Evolutionary conservation across 164 flowering plant genomes (phyloP), one percentile per base, ranked within the genome.

Genomic region (Magnolia kwangsiensis): DNA sequence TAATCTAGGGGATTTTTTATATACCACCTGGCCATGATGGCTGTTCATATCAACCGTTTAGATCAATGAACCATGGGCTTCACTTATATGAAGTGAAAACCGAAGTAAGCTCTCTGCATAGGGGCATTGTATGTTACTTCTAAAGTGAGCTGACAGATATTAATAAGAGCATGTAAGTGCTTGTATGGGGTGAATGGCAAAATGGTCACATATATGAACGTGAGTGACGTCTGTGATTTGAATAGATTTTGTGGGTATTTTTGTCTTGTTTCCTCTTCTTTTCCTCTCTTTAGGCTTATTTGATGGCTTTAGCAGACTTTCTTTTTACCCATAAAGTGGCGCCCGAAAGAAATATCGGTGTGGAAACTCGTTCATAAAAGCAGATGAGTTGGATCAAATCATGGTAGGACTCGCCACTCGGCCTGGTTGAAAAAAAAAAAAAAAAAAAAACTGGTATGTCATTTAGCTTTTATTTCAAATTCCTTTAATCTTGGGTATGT

Each of bases 271-370:
- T 55, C 8, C 71, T 37, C 31, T 68, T 68, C 31, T 63, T 73
- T 1, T 61, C 14, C 27, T 61, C 24, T 20, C 19, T 31, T 59
- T 18, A 50, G 63, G 16, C 18, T 51, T 65, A 49, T 64, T 71
- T 69, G 72, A 58, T 55, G 45, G 24, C 77, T 63, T 29, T 19
- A 27, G 23, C 71, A 71, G 50, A 45, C 49, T 16, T 23, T 55
- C 11, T 10, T 10, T 10, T 23, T 18, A 24, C 37, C 37, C 67
- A 58, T 13, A 7, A 14, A 51, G 49, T n/a, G 59, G n/a, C 23
- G 10, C 74, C 59, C 49, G 51, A 65, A 58, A 65, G 74, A 63
- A 31, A 68, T 5, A 2, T 29, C 18, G 71, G 20, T 69, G 10
- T 0, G 50, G 63, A 14, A 49, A 24, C 58, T 19, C 61, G 18